Evolutionary conservation across 768 basidiomycete genomes (phyloP).

Genomic region (Leucogyrophana mollusca): DNA sequence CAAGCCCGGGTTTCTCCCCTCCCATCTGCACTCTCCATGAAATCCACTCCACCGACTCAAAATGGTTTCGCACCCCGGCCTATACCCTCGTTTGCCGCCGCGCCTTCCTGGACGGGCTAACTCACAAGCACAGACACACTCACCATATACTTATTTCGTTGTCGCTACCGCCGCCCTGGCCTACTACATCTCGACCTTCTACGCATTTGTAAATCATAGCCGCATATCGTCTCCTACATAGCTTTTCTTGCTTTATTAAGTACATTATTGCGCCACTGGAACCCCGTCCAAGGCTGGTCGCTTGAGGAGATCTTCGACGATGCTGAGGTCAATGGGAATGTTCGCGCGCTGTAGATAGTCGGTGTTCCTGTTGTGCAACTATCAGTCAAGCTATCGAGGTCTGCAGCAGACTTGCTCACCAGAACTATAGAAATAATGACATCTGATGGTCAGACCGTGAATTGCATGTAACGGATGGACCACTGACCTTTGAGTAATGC

Average conservation of each 20-base stretch:
- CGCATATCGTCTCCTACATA: too few relatives aligned
- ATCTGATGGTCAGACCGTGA: not conserved
- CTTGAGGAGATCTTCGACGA: constrained; percentile 40
- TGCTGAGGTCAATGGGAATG: constrained; percentile 39
- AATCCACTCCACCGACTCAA: constrained; percentile 11
- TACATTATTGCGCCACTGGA: constrained; percentile 8
- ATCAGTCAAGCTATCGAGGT: not conserved
- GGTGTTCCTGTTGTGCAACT: constrained; percentile 43
- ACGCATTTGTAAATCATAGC: too few relatives aligned
- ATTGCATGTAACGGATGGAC: too few relatives aligned
- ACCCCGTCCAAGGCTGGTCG: constrained; percentile 8
- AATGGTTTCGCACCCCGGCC: constrained; percentile 15
- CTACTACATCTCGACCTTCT: too few relatives aligned
- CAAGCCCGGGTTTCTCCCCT: constrained; percentile 16
- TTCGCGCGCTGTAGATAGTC: constrained; percentile 42
- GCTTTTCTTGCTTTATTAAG: constrained; percentile 9
- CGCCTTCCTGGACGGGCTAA: too few relatives aligned
- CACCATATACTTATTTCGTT: constrained; percentile 3
- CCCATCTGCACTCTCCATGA: constrained; percentile 9
- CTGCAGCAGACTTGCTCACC: constrained; percentile 37
- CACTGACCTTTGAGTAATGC: constrained; percentile 90
- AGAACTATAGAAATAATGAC: constrained; percentile 52
- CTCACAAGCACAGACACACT: too few relatives aligned
- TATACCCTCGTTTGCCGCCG: constrained; percentile 18
- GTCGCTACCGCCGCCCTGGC: not conserved